These are phyloP conservation scores for Besnoitia besnoiti DNA, from an alignment of 169 alveolate species.

Conservation along the genomic window DNA sequence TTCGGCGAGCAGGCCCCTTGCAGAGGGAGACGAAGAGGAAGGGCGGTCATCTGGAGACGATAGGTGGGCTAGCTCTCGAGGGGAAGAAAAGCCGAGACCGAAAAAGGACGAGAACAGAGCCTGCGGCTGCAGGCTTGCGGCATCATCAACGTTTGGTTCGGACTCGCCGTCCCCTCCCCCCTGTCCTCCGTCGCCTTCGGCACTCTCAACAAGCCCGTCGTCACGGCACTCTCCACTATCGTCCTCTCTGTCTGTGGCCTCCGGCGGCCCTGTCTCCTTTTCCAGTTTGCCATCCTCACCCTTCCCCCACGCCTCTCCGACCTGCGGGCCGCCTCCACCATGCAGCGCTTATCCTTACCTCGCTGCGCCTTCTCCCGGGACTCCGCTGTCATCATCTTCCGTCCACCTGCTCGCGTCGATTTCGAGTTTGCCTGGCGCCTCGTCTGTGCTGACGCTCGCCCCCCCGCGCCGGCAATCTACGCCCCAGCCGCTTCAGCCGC, in stretches of 20 bases:
- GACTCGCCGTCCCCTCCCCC: not conserved
- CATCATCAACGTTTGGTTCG: not conserved
- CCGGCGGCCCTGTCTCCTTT: not conserved
- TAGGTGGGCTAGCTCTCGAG: too few species aligned
- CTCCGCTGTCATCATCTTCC: constrained; percentile 1
- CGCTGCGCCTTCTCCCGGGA: constrained; percentile 10
- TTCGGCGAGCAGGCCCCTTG: too few species aligned
- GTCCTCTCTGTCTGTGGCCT: not conserved
- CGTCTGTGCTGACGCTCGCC: constrained; percentile 20
- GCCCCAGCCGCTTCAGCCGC: not conserved
- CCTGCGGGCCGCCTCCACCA: not conserved
- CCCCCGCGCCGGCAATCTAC: constrained; percentile 3
- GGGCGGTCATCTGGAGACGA: too few species aligned
- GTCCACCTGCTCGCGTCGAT: not conserved
- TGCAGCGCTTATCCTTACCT: not conserved
- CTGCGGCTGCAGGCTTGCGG: not conserved
- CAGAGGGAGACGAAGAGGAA: too few species aligned
- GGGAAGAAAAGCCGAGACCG: too few species aligned
- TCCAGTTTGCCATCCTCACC: not conserved
- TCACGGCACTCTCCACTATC: not conserved
- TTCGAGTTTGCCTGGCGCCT: not conserved
- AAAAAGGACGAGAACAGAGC: too few species aligned
- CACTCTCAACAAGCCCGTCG: not conserved
- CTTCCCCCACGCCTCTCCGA: not conserved
- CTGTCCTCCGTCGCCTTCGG: not conserved